Conservation (phyloP, 2,329 filamentous ascomycete species). For the Lasiodiplodia theobromae region DNA sequence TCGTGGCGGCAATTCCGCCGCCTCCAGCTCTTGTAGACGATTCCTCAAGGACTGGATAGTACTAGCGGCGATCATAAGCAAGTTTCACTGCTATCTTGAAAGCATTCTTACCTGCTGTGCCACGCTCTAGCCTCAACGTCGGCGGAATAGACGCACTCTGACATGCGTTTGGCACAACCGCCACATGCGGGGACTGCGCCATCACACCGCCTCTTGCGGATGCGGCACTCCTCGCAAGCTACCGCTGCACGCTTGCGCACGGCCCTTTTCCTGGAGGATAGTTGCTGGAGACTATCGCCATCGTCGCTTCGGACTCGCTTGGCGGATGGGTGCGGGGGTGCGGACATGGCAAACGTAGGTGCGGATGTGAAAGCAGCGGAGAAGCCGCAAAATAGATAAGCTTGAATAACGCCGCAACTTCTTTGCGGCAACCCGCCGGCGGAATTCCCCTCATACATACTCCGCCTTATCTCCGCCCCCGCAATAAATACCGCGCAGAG, state of each 20-base stretch:
- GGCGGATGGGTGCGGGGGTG: background rate
- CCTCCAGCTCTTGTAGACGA: background rate
- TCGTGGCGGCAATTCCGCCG: background rate
- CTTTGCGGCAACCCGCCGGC: background rate
- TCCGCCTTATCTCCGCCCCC: background rate
- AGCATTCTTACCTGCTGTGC: background rate
- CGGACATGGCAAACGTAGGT: background rate
- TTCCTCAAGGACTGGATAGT: background rate
- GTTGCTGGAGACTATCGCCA: background rate
- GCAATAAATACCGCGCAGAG: background rate
- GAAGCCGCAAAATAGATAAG: background rate
- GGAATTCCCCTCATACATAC: background rate
- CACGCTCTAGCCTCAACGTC: background rate
- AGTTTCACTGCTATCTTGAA: too few relatives aligned
- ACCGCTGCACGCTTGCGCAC: background rate
- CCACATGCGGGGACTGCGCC: background rate
- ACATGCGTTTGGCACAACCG: background rate
- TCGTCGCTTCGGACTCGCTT: background rate
- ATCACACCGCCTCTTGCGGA: background rate
- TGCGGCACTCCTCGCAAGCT: slow-evolving; percentile 7
- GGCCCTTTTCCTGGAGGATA: background rate
- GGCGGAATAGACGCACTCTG: background rate
- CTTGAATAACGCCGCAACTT: background rate
- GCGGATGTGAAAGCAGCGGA: background rate
- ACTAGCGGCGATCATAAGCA: background rate